phyloP scores from a whole-genome alignment of 768 basidiomycete species.

The Mycena alexandri region DNA sequence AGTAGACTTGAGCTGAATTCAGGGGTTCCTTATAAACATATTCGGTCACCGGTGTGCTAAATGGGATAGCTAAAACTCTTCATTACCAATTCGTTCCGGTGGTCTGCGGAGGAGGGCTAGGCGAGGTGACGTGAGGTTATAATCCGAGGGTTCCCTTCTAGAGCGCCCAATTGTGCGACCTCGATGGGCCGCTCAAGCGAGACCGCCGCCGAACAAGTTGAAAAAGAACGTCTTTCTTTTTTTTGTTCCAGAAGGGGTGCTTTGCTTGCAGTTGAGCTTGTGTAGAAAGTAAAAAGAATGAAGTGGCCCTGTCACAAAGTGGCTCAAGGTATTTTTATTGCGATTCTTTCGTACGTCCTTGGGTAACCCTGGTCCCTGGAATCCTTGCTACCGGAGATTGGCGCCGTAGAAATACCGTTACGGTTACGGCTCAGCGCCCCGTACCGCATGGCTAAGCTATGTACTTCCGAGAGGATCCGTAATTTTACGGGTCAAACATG shows the following conservation, averaged over 20 bases:
- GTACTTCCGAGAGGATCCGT: constrained; percentile 5
- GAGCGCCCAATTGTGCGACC: not conserved
- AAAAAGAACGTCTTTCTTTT: not conserved
- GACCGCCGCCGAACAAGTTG: not conserved
- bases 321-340: not conserved
- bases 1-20: not conserved
- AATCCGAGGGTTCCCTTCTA: not conserved
- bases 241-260: constrained; percentile 1
- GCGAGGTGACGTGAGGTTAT: not conserved
- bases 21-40: constrained; percentile 1
- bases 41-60: constrained; percentile 2
- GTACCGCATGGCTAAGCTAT: not conserved
- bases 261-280: constrained; percentile 1
- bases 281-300: no score
- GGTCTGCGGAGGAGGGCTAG: no score
- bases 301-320: not conserved
- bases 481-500: no score
- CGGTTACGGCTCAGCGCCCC: not conserved
- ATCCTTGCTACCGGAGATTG: constrained; percentile 5
- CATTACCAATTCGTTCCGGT: no score
- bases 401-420: not conserved
- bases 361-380: no score
- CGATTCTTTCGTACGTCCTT: not conserved
- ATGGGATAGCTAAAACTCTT: not conserved
- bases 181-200: not conserved